Evolutionary conservation across 495 filamentous ascomycete genomes (phyloP).

Genomic region (Mytilinidion resinicola): DNA sequence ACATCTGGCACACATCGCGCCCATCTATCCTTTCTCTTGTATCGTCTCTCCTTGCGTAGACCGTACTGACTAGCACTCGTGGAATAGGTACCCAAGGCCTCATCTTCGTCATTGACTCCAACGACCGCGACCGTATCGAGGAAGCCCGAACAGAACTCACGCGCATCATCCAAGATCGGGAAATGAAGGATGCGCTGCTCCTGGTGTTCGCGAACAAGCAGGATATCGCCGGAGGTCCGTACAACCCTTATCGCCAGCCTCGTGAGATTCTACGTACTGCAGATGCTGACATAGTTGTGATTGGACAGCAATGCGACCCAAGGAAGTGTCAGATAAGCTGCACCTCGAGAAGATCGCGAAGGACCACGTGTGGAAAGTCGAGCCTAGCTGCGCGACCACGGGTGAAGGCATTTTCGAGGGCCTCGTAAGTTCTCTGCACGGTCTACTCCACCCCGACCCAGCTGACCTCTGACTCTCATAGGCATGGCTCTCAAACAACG

Average conservation of each 20-base stretch:
- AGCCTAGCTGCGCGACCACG: constrained; percentile 88
- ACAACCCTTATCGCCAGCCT: neutral
- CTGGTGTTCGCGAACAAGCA: constrained; percentile 99
- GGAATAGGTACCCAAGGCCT: constrained; percentile 80
- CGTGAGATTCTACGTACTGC: neutral
- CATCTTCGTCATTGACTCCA: constrained; percentile 95
- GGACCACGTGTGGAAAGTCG: constrained; percentile 92
- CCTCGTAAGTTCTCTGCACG: constrained; percentile 51
- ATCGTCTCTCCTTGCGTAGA: neutral
- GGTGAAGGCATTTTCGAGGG: constrained; percentile 94
- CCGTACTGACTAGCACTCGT: neutral
- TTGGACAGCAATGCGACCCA: constrained; percentile 67
- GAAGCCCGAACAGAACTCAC: constrained; percentile 87
- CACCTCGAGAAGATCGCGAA: constrained; percentile 73
- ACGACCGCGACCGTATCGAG: constrained; percentile 76
- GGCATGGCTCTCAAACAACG: constrained; percentile 90
- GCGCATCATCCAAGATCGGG: constrained; percentile 91
- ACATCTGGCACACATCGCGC: neutral
- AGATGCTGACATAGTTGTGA: neutral
- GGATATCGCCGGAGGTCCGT: constrained; percentile 72
- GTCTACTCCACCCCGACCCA: neutral
- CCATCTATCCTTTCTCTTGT: neutral
- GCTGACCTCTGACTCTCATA: constrained; percentile 28
- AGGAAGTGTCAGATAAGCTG: constrained; percentile 79
- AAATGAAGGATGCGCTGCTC: constrained; percentile 95